Evolutionary conservation across 176 grass and related monocot genomes (phyloP), one percentile per base, ranked within the genome.

Genomic region (Phoenix roebelenii): DNA sequence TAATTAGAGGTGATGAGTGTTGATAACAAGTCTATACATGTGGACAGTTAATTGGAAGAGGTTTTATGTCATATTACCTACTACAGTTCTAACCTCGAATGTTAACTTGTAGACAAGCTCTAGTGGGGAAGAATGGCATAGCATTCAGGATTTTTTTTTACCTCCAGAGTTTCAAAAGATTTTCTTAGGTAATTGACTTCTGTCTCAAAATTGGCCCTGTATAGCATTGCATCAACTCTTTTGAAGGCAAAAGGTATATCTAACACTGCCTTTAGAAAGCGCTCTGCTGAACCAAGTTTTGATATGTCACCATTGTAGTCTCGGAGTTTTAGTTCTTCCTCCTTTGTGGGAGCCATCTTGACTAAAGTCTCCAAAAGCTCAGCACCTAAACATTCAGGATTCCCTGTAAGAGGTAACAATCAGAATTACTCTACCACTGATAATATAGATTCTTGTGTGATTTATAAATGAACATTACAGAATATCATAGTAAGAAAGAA

Each of bases 191-290:
- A 98, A 64, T 88, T 92, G 49, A 85, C 86, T 72, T 98, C 93
- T 0, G 81, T 89, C 71, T 98, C 87, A 58, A 98, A 98, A 88
- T 98, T 98, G 52, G 87, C 87, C 53, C 79, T 75, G 66, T 98
- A 98, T 25, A 98, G 78, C 93, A 98, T 98, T 1, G 87, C 93
- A 55, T 98, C 93, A 44, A 98, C 87, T 77, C 93, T 77, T 76
- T 92, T 98, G 69, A 98, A 98, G 53, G 93, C 93, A 78, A 92
- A 98, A 52, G 93, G 93, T 64, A 98, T 85, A 67, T 98, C 93
- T 25, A 98, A 71, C 12, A 98, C 66, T 30, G 84, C 74, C 67
- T 89, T 98, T 18, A 98, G 79, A 71, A 98, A 98, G 28, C 79
- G 63, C 53, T 98, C 93, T 9, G 93, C 93, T 50, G 87, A 89